Percentiles rank a stretch among this genome's conserved stretches.
Evolutionary conservation across 805 yeast species (phyloP).

Genomic region (Kodamaea jinghongensis): DNA sequence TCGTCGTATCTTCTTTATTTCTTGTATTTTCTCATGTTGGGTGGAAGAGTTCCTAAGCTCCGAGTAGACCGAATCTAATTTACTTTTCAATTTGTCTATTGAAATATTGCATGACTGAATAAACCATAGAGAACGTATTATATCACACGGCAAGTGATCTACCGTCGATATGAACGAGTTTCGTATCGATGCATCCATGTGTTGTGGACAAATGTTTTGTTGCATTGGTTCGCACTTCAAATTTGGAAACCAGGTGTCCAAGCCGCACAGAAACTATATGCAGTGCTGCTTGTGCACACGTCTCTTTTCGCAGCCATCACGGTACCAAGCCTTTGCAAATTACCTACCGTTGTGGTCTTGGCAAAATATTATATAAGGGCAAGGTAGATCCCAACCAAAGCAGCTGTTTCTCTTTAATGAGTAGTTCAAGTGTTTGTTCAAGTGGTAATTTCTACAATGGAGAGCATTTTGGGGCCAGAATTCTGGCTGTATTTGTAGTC

Average conservation of each 20-base stretch:
- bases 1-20: constrained; percentile 10
- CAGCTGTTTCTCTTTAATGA: background rate
- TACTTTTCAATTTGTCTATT: constrained; percentile 17
- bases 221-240: too few relatives aligned
- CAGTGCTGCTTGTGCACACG: too few relatives aligned
- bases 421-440: constrained; percentile 1
- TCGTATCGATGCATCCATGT: constrained; percentile 8
- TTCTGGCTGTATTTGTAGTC: constrained; percentile 30
- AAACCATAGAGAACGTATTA: constrained; percentile 42
- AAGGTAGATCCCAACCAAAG: too few relatives aligned
- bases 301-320: too few relatives aligned
- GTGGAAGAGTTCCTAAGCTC: constrained; percentile 5
- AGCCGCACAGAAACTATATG: too few relatives aligned
- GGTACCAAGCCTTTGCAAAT: too few relatives aligned
- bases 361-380: too few relatives aligned
- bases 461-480: constrained; percentile 23
- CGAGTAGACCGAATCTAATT: constrained; percentile 8
- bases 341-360: constrained; percentile 1
- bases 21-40: constrained; percentile 3
- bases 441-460: constrained; percentile 22
- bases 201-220: background rate
- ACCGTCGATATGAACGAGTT: constrained; percentile 35
- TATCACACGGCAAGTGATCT: constrained; percentile 44
- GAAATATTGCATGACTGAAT: constrained; percentile 36
- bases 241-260: too few relatives aligned